Percentiles rank a stretch among this genome's conserved stretches.
Conservation (phyloP, 805 yeast species). For the Torulaspora microellipsoides region DNA sequence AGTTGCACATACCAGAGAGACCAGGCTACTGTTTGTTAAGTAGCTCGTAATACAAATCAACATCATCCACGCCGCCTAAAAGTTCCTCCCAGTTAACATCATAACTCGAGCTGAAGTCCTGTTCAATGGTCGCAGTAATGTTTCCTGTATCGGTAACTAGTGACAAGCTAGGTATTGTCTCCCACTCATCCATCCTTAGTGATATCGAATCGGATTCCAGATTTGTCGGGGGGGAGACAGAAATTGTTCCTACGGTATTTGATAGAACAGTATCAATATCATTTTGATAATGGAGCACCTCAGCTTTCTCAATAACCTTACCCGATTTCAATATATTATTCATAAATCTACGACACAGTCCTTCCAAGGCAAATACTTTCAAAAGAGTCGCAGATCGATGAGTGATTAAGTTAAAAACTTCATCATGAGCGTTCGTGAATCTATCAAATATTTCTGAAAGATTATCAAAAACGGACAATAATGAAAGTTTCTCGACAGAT, state of each 20-base stretch:
- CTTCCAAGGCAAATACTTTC: constrained; percentile 13
- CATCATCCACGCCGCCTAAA: constrained; percentile 4
- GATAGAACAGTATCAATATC: neutral
- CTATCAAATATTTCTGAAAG: constrained; percentile 16
- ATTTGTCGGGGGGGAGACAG: neutral
- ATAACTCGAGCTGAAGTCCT: constrained; percentile 23
- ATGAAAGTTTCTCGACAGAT: neutral
- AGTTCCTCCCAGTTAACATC: constrained; percentile 21
- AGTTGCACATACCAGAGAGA: too few relatives aligned
- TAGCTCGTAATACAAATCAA: constrained; percentile 2
- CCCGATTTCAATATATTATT: constrained; percentile 21
- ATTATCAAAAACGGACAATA: constrained; percentile 1
- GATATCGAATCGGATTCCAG: too few relatives aligned
- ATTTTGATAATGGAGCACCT: constrained; percentile 9
- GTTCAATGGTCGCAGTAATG: constrained; percentile 15
- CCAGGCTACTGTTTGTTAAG: neutral
- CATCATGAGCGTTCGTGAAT: constrained; percentile 2
- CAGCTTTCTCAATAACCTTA: constrained; percentile 14
- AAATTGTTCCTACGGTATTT: neutral
- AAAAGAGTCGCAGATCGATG: constrained; percentile 13
- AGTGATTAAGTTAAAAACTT: constrained; percentile 5
- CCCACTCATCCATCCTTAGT: too few relatives aligned
- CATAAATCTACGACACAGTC: constrained; percentile 16
- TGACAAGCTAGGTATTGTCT: too few relatives aligned
- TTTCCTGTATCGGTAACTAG: too few relatives aligned